Evolutionary conservation across 1,284 basidiomycete species (phyloP).

Genomic region (Testicularia cyperi): DNA sequence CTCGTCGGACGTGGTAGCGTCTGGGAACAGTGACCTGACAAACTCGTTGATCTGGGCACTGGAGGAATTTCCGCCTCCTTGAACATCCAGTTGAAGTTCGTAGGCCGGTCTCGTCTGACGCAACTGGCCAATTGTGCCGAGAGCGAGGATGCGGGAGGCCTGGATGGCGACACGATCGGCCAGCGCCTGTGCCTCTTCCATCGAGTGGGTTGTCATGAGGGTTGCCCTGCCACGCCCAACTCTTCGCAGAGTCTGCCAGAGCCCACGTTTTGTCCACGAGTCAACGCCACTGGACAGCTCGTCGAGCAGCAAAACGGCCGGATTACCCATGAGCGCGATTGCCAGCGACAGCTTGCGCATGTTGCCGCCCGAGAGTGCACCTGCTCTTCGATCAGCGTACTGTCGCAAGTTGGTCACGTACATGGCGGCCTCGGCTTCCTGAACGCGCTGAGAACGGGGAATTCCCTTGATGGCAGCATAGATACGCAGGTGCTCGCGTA

Average conservation of each 20-base stretch:
- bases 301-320: slow-evolving; percentile 75
- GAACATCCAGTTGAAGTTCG: slow-evolving; percentile 74
- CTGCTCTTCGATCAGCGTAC: slow-evolving; percentile 73
- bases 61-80: no score
- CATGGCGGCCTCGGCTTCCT: slow-evolving; percentile 68
- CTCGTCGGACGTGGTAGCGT: slow-evolving; percentile 71
- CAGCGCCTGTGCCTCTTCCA: slow-evolving; percentile 79
- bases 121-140: slow-evolving; percentile 71
- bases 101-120: slow-evolving; percentile 72
- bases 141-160: slow-evolving; percentile 61
- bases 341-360: slow-evolving; percentile 72
- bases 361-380: slow-evolving; percentile 73
- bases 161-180: slow-evolving; percentile 62
- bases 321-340: slow-evolving; percentile 77
- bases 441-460: slow-evolving; percentile 64
- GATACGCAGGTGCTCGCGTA: slow-evolving; percentile 70
- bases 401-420: slow-evolving; percentile 66
- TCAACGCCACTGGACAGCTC: slow-evolving; percentile 81
- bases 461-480: slow-evolving; percentile 67
- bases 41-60: slow-evolving; percentile 68
- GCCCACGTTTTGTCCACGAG: slow-evolving; percentile 77
- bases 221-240: slow-evolving; percentile 63
- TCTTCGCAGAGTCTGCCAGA: slow-evolving; percentile 73
- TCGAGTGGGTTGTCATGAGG: slow-evolving; percentile 68
- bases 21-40: slow-evolving; percentile 68